Evolutionary conservation across 2,329 filamentous ascomycete genomes (phyloP).

Genomic region (Stemphylium vesicarium): DNA sequence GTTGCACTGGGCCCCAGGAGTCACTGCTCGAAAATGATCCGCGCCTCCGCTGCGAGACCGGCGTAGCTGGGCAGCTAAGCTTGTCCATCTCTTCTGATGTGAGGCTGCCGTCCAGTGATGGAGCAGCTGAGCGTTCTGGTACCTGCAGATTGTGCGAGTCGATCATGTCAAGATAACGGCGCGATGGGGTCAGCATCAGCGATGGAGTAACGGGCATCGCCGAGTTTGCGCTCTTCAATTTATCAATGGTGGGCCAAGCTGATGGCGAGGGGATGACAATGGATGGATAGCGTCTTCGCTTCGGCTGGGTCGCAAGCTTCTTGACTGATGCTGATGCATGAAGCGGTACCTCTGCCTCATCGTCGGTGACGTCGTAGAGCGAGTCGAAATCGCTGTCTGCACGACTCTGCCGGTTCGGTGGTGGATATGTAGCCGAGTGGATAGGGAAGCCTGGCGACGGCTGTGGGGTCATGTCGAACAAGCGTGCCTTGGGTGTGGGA

Average conservation of each 20-base stretch:
- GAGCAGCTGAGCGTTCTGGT: constrained; percentile 78
- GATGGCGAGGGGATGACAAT: constrained; percentile 65
- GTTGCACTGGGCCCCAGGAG: constrained; percentile 67
- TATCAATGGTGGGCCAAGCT: constrained; percentile 64
- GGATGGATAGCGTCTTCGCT: constrained; percentile 61
- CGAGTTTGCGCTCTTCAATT: constrained; percentile 62
- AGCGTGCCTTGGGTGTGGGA: constrained; percentile 72
- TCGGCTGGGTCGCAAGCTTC: constrained; percentile 42
- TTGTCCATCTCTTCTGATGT: constrained; percentile 85
- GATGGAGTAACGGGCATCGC: constrained; percentile 52
- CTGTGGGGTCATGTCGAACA: constrained; percentile 59
- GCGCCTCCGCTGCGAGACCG: constrained; percentile 59
- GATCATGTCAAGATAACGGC: constrained; percentile 75
- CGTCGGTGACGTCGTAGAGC: constrained; percentile 82
- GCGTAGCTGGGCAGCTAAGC: constrained; percentile 84
- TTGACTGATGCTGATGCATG: constrained; percentile 60
- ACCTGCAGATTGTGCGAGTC: constrained; percentile 64
- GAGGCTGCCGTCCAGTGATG: constrained; percentile 87
- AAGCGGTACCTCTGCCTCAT: constrained; percentile 67
- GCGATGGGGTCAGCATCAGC: constrained; percentile 75
- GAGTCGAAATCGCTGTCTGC: constrained; percentile 81
- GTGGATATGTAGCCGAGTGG: constrained; percentile 50
- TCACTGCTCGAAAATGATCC: constrained; percentile 57
- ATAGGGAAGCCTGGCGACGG: constrained; percentile 58
- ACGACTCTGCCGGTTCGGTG: constrained; percentile 69